A percentile compares a stretch with the other conserved stretches of the same genome.
Conservation (phyloP, 78 protist genomes). For the Dictyostelium firmibasis region DNA sequence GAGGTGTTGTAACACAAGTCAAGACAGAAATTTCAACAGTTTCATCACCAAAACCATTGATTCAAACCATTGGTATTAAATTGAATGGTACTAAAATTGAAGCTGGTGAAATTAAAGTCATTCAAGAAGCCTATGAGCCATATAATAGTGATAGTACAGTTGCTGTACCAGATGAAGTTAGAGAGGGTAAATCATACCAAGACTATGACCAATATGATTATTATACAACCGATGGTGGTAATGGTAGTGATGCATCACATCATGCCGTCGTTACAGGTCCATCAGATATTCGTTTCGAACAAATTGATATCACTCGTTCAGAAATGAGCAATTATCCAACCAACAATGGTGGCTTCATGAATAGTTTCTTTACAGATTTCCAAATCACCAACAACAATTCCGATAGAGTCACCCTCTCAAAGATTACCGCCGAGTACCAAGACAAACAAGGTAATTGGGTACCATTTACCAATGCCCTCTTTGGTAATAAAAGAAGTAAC, state of each 20-base stretch:
- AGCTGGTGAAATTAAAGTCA: background rate
- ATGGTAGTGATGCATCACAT: slow-evolving; percentile 18
- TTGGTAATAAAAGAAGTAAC: background rate
- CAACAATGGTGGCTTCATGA: background rate
- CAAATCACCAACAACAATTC: slow-evolving; percentile 41
- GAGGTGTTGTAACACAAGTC: background rate
- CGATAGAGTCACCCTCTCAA: slow-evolving; percentile 18
- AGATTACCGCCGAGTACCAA: slow-evolving; percentile 44
- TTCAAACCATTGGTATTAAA: background rate
- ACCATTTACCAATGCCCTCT: slow-evolving; percentile 17
- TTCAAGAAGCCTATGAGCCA: slow-evolving; percentile 29
- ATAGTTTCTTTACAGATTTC: slow-evolving; percentile 47
- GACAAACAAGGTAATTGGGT: slow-evolving; percentile 26
- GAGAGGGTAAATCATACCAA: slow-evolving; percentile 30
- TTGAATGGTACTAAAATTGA: background rate
- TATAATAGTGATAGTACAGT: background rate
- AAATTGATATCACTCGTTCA: slow-evolving; percentile 22
- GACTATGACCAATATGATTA: slow-evolving; percentile 2
- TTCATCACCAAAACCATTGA: slow-evolving; percentile 14
- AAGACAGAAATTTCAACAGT: background rate
- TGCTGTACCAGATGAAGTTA: background rate
- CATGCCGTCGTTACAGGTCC: slow-evolving; percentile 21
- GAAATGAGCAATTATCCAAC: slow-evolving; percentile 1
- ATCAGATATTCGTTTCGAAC: slow-evolving; percentile 33
- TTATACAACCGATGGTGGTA: slow-evolving; percentile 42